A percentile compares a stretch with the other conserved stretches of the same genome.
Conservation (phyloP, 2,329 filamentous ascomycete genomes). For the Ophiostoma ulmi region DNA sequence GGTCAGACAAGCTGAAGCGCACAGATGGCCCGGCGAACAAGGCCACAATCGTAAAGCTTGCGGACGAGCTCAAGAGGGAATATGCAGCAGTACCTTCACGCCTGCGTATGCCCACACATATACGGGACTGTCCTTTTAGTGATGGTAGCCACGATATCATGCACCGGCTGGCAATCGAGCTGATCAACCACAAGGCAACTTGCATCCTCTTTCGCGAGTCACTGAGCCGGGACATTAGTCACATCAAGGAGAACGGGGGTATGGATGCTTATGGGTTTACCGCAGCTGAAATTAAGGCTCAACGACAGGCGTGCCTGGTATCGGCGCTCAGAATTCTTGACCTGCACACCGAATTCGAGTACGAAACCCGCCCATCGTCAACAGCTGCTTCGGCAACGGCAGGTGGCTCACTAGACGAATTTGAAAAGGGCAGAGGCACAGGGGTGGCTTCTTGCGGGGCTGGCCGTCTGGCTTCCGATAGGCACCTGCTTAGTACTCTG, state of each 20-base stretch:
- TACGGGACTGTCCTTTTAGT: slow-evolving; percentile 34
- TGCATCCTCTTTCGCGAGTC: slow-evolving; percentile 55
- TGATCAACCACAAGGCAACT: slow-evolving; percentile 49
- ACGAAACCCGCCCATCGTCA: slow-evolving; percentile 41
- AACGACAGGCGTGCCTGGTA: slow-evolving; percentile 48
- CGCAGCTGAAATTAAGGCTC: slow-evolving; percentile 37
- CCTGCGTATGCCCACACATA: slow-evolving; percentile 26
- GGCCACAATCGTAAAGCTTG: slow-evolving; percentile 18
- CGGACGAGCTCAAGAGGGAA: slow-evolving; percentile 20
- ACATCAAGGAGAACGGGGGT: slow-evolving; percentile 2
- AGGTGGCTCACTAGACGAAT: background rate
- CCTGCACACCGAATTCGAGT: slow-evolving; percentile 45
- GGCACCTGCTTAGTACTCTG: slow-evolving; percentile 53
- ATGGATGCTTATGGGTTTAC: slow-evolving; percentile 10
- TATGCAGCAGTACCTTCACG: slow-evolving; percentile 19
- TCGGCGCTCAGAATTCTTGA: slow-evolving; percentile 46
- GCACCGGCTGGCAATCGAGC: slow-evolving; percentile 47
- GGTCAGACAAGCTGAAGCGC: background rate
- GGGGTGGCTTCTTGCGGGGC: slow-evolving; percentile 32
- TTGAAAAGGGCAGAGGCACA: background rate
- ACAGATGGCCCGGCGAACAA: background rate
- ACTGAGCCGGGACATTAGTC: slow-evolving; percentile 32
- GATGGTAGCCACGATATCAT: slow-evolving; percentile 45
- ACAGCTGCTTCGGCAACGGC: slow-evolving; percentile 3
- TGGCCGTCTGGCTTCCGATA: slow-evolving; percentile 47